These are phyloP conservation scores for Aspergillus nomiae DNA, from an alignment of 2,329 filamentous ascomycete genomes.

Conservation along the genomic window DNA sequence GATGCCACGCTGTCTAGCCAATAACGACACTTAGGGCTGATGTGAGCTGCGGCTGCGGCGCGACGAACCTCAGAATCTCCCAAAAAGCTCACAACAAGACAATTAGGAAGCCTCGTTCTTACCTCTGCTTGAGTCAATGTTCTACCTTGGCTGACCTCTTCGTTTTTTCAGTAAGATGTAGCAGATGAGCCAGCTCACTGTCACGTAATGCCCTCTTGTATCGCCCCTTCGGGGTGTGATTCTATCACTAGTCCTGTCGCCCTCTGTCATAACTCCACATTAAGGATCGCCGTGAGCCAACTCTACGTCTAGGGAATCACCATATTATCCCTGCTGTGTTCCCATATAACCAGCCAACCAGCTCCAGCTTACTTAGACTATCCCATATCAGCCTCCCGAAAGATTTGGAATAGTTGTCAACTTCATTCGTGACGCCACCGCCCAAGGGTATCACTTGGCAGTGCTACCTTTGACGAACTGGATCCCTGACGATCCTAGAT, in stretches of 20 bases:
- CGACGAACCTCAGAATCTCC: background rate
- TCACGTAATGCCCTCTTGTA: background rate
- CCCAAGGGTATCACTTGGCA: constrained; percentile 52
- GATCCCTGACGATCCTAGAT: constrained; percentile 50
- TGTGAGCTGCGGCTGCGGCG: background rate
- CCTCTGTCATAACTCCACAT: background rate
- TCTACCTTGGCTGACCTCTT: background rate
- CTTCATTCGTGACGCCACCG: constrained; percentile 50
- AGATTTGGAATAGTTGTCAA: constrained; percentile 31
- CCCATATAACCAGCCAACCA: background rate
- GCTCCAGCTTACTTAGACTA: background rate
- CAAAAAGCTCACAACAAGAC: background rate
- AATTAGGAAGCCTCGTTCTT: background rate
- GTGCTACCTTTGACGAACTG: constrained; percentile 58
- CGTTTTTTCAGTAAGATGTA: background rate
- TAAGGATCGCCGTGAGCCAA: constrained; percentile 11
- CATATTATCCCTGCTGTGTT: background rate
- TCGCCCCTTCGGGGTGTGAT: background rate
- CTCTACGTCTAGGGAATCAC: constrained; percentile 10
- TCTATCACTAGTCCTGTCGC: background rate
- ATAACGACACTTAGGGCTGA: background rate
- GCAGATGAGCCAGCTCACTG: background rate
- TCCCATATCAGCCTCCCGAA: background rate
- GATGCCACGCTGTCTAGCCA: background rate
- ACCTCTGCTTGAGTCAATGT: background rate